A percentile compares a stretch with the other conserved stretches of the same genome.
Conservation (phyloP, 306 rosid genomes). For the Malus orientalis region DNA sequence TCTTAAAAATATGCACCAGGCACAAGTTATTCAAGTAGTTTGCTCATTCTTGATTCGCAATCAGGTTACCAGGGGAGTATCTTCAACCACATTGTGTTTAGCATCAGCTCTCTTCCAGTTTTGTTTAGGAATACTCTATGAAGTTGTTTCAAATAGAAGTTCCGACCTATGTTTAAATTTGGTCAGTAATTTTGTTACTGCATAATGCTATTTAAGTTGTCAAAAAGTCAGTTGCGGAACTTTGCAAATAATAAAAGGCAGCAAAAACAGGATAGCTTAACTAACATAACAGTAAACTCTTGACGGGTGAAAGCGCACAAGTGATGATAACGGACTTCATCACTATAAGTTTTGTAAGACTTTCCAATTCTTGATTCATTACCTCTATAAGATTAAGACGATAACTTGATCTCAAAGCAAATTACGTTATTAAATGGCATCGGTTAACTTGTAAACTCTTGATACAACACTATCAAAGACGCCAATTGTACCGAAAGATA, state of each 20-base stretch:
- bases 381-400: neutral
- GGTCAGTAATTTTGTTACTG: neutral
- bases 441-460: neutral
- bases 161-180: neutral
- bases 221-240: neutral
- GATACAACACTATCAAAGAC: neutral
- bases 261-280: neutral
- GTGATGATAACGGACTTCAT: neutral
- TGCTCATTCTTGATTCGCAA: neutral
- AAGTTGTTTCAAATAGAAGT: neutral
- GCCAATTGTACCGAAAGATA: neutral
- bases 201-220: neutral
- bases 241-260: neutral
- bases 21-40: neutral
- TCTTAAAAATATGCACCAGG: no score
- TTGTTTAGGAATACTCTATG: no score
- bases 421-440: neutral
- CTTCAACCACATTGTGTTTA: slow-evolving; percentile 3
- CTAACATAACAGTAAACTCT: no score
- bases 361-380: neutral
- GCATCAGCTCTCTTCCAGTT: slow-evolving; percentile 9
- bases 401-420: neutral
- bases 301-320: neutral
- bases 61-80: neutral
- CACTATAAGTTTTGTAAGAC: neutral